Evolutionary conservation across 1,284 basidiomycete genomes (phyloP), one percentile per base, ranked within the genome.

Genomic region (Melampsora americana): DNA sequence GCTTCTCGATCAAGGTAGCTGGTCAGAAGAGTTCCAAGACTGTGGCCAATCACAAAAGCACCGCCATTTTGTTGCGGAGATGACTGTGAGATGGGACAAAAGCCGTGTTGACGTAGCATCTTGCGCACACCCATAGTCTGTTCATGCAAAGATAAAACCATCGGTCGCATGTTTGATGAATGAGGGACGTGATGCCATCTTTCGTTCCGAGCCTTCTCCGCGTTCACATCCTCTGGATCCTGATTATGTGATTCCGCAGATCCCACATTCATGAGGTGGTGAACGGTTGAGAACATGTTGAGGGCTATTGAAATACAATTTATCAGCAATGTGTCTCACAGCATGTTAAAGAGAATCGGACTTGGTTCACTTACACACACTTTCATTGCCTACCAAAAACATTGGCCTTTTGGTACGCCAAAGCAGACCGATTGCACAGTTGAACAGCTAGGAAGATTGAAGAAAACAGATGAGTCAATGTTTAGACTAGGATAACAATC

Each of bases 331-430:
- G 9, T 20, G 39, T n/a, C n/a, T 66, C 20, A 46, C 7, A 26
- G 18, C 4, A 62, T 32, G 5, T 11, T 59, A 59, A 16, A 16
- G 5, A 39, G 32, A 64, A 28, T 5, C 20, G 26, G 26, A 44
- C n/a, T 23, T 23, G 14, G 35, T 48, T 28, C 11, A 59, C 67
- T 59, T 18, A 69, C 67, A 56, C 2, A 69, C 67, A 32, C 23
- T 69, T 12, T 28, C 30, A 59, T 69, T 69, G 16, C 28, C 50
- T n/a, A 69, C 53, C n/a, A 69, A n/a, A 20, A 69, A 69, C 23
- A 69, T 69, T 35, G 67, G 53, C 4, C 67, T 42, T 20, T 39
- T 26, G 14, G 67, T 23, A 28, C 28, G 44, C 48, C 23, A 59
- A 16, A 56, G 39, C 14, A 69, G 35, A n/a, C 16, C 30, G 16